Conservation (phyloP, 441 rosid species). For the Manihot esculenta region DNA sequence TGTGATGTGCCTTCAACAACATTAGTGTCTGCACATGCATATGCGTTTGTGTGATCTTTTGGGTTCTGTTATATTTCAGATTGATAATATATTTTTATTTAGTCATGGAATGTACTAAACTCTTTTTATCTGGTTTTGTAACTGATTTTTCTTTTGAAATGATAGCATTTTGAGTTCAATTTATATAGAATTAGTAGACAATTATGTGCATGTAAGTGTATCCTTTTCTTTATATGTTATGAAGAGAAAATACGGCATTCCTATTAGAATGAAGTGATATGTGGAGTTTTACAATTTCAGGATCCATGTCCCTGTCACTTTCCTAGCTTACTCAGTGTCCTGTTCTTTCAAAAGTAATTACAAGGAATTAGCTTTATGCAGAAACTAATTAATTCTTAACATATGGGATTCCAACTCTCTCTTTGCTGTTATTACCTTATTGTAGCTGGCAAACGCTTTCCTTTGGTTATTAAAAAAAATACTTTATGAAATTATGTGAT, state of each 20-base stretch:
- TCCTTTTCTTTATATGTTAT: not conserved
- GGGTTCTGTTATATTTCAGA: not conserved
- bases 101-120: not conserved
- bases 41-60: not conserved
- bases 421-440: not conserved
- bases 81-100: not conserved
- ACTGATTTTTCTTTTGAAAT: slow-evolving; percentile 3
- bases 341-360: not conserved
- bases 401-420: not conserved
- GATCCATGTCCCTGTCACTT: not conserved
- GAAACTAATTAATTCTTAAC: no score
- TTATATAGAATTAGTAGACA: not conserved
- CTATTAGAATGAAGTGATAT: not conserved
- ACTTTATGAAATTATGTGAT: no score
- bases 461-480: not conserved
- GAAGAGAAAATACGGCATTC: not conserved
- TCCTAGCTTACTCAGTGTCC: not conserved
- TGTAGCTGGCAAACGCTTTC: not conserved
- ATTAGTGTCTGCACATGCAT: not conserved
- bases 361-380: no score
- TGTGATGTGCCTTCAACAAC: no score
- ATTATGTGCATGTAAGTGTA: not conserved
- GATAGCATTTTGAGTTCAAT: not conserved
- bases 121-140: not conserved
- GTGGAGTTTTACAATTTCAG: not conserved